phyloP scores from a whole-genome alignment of 257 asterid species.

The Verbascum thapsus region DNA sequence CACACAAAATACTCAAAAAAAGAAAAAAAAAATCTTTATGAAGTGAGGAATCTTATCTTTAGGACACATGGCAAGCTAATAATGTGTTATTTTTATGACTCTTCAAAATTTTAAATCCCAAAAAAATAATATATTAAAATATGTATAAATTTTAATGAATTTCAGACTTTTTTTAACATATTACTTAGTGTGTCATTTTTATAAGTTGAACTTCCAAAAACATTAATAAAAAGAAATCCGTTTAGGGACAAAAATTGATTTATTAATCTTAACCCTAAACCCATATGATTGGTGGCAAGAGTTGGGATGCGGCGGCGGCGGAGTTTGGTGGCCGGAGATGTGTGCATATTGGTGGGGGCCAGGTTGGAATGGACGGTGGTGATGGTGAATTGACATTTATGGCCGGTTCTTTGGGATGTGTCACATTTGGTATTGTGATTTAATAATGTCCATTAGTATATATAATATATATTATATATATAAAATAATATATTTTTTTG shows the following conservation, averaged over 20 bases:
- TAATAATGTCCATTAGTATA: conserved; percentile 4
- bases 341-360: conserved; percentile 30
- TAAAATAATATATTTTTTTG: no score
- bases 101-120: no score
- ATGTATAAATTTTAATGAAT: no score
- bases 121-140: no score
- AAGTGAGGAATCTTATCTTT: background rate
- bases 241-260: no score
- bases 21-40: background rate
- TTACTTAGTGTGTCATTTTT: no score
- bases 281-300: conserved; percentile 21
- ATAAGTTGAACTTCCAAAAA: no score
- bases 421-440: conserved; percentile 27
- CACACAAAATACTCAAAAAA: conserved; percentile 23
- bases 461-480: no score
- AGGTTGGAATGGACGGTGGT: conserved; percentile 33
- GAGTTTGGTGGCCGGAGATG: conserved; percentile 38
- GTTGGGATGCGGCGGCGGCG: conserved; percentile 23
- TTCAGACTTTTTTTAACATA: no score
- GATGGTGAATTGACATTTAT: conserved; percentile 27
- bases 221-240: background rate
- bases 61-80: conserved; percentile 25
- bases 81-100: no score
- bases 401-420: conserved; percentile 49
- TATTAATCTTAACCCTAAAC: no score